Conservation (phyloP, 129 eudicot species). For the Gnaphalium uliginosum region DNA sequence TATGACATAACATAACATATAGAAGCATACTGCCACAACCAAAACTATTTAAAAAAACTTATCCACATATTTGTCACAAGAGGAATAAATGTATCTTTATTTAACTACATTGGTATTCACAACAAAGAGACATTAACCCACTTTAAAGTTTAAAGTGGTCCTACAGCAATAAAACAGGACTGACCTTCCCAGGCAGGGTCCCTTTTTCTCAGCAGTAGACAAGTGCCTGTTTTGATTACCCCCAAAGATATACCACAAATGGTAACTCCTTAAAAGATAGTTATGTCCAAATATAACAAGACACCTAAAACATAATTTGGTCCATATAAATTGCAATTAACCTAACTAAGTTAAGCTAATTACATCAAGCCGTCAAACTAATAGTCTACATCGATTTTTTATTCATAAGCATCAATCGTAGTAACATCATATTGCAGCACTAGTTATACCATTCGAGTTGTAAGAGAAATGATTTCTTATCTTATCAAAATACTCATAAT, state of each 20-base stretch:
- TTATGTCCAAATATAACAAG: conserved; percentile 6
- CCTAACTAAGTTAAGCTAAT: background rate
- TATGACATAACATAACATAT: conserved; percentile 21
- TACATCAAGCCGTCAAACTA: conserved; percentile 5
- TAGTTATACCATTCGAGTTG: background rate
- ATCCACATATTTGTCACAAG: conserved; percentile 10
- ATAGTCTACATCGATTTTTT: background rate
- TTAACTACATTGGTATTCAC: conserved; percentile 17
- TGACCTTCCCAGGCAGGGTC: conserved; percentile 26
- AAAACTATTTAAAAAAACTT: background rate
- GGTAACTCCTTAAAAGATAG: conserved; percentile 15
- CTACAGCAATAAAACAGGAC: conserved; percentile 31
- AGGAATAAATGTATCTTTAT: conserved; percentile 17
- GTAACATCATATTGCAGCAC: conserved; percentile 1
- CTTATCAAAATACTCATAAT: background rate
- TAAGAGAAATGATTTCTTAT: background rate
- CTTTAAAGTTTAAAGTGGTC: conserved; percentile 37
- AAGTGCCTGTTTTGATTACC: conserved; percentile 25
- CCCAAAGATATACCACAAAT: conserved; percentile 32
- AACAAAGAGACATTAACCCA: conserved; percentile 30
- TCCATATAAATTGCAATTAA: background rate
- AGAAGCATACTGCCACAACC: conserved; percentile 28
- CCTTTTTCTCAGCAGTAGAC: conserved; percentile 13
- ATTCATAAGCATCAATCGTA: background rate
- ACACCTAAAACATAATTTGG: conserved; percentile 6